Evolutionary conservation across 139 green algal species (phyloP).

Genomic region (Ostreobium quekettii): DNA sequence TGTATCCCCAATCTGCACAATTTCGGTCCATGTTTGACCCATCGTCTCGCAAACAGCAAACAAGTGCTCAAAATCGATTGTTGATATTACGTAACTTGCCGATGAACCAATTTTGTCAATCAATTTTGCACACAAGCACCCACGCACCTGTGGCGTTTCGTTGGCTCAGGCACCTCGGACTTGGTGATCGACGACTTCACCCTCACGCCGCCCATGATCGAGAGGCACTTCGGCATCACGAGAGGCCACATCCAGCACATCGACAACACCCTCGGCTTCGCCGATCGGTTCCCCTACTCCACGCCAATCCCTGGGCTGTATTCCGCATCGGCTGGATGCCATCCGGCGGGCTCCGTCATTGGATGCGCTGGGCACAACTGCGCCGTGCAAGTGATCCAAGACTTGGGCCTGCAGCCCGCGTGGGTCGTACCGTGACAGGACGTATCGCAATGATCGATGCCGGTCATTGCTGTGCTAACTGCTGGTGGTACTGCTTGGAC

Average conservation of each 20-base stretch:
- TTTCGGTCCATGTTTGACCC: too few relatives aligned
- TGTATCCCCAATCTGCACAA: too few relatives aligned
- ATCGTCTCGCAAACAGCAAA: not conserved
- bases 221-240: constrained; percentile 50
- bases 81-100: too few relatives aligned
- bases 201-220: constrained; percentile 40
- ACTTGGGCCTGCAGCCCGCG: too few relatives aligned
- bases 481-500: too few relatives aligned
- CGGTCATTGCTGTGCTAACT: too few relatives aligned
- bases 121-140: not conserved
- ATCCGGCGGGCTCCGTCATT: constrained; percentile 42
- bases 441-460: too few relatives aligned
- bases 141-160: not conserved
- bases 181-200: constrained; percentile 45
- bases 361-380: constrained; percentile 49
- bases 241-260: constrained; percentile 54
- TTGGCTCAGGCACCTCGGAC: constrained; percentile 32
- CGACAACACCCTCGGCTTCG: constrained; percentile 44
- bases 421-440: too few relatives aligned
- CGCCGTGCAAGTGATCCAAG: constrained; percentile 29
- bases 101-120: not conserved
- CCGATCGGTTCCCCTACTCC: constrained; percentile 42
- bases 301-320: constrained; percentile 34
- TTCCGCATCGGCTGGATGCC: constrained; percentile 33
- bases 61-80: constrained; percentile 35